Conservation (phyloP, 2,329 filamentous ascomycete genomes). For the Colletotrichum karsti region DNA sequence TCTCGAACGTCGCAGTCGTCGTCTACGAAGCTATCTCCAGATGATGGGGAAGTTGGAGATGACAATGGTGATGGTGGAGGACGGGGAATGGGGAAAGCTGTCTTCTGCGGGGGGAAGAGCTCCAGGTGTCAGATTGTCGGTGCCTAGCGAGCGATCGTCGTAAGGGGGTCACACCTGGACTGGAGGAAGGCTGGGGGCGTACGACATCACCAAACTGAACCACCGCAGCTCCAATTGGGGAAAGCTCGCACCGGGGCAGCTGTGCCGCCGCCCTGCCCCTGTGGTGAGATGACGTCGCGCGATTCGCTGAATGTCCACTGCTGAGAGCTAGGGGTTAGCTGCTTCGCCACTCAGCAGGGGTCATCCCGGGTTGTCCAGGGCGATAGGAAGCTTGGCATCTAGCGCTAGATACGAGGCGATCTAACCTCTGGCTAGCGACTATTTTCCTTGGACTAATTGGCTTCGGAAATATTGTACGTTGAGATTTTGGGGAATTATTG, state of each 20-base stretch:
- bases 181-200: too few relatives aligned
- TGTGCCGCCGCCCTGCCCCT: conserved; percentile 4
- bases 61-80: neutral
- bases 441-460: neutral
- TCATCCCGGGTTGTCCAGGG: neutral
- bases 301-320: conserved; percentile 3
- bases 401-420: neutral
- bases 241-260: neutral
- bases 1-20: neutral
- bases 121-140: too few relatives aligned
- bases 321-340: conserved; percentile 13
- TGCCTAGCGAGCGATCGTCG: neutral
- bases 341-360: conserved; percentile 14
- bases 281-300: conserved; percentile 15
- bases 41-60: neutral
- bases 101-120: too few relatives aligned
- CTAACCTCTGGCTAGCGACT: too few relatives aligned
- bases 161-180: too few relatives aligned
- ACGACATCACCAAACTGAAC: too few relatives aligned
- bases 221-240: neutral
- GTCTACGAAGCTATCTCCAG: neutral
- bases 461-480: too few relatives aligned
- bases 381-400: neutral
- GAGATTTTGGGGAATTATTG: neutral
- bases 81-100: too few relatives aligned